These are phyloP conservation scores for Crassisporium funariophilum DNA, from an alignment of 768 basidiomycete genomes.

Conservation along the genomic window DNA sequence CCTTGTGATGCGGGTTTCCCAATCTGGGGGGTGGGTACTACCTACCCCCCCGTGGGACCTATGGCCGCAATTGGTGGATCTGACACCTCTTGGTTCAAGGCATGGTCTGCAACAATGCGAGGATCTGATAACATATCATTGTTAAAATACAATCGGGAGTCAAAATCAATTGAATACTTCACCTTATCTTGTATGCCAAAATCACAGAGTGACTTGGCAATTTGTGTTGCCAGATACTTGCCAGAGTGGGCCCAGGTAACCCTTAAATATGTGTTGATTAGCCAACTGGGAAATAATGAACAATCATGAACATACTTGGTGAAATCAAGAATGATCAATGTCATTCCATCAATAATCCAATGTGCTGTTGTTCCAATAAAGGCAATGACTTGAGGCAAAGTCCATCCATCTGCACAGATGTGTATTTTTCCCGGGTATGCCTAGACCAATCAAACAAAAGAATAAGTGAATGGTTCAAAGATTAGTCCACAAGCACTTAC, in stretches of 20 bases:
- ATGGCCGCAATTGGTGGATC: neutral
- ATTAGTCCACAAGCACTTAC: neutral
- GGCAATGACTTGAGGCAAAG: neutral
- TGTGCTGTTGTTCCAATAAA: neutral
- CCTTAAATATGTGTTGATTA: no score
- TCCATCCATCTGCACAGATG: neutral
- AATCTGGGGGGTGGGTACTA: no score
- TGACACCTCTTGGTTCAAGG: neutral
- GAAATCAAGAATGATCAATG: neutral
- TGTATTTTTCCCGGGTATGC: neutral
- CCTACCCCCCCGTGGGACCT: no score
- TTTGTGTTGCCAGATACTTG: no score
- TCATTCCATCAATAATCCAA: neutral
- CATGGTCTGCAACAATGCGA: neutral
- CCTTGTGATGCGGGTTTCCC: neutral
- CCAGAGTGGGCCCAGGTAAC: no score
- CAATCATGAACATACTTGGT: neutral
- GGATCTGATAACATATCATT: neutral
- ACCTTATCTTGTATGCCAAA: no score
- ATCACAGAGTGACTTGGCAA: no score
- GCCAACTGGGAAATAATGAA: neutral
- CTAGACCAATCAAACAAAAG: neutral
- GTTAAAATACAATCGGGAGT: no score
- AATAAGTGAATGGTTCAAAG: neutral
- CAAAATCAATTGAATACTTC: no score